phyloP scores from a whole-genome alignment of 208 protist species.

The Porcisia deanei region DNA sequence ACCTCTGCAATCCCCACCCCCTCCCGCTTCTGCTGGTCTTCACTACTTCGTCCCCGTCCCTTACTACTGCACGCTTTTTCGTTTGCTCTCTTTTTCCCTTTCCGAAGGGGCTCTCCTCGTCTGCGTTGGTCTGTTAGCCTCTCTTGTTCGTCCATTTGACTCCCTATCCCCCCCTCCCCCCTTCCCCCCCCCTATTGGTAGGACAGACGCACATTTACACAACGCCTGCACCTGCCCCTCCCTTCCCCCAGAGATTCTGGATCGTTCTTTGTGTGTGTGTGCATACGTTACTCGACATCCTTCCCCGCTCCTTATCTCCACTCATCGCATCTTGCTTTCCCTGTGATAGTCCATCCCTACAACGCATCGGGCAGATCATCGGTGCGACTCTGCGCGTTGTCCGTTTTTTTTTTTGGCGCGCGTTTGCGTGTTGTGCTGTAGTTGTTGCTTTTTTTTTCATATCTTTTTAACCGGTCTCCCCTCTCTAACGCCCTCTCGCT shows the following conservation, averaged over 20 bases:
- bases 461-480: not conserved
- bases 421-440: not conserved
- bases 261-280: not conserved
- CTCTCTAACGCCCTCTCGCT: slow-evolving; percentile 5
- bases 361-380: not conserved
- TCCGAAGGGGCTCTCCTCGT: not conserved
- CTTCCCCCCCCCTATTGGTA: not conserved
- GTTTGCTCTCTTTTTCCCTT: slow-evolving; percentile 1
- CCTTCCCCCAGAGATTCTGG: too few relatives aligned
- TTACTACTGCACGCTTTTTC: not conserved
- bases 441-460: not conserved
- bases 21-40: not conserved
- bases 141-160: not conserved
- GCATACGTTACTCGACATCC: not conserved
- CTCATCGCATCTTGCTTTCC: not conserved
- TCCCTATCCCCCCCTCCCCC: not conserved
- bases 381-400: slow-evolving; percentile 7
- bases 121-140: not conserved
- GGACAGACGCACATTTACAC: not conserved
- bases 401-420: not conserved
- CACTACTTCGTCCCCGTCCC: not conserved
- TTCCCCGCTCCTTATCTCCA: not conserved
- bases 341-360: not conserved
- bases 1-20: not conserved
- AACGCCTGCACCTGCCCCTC: not conserved